Base-by-base conservation (phyloP, 176 grass and related monocot species). In the Juncus inflexus region DNA sequence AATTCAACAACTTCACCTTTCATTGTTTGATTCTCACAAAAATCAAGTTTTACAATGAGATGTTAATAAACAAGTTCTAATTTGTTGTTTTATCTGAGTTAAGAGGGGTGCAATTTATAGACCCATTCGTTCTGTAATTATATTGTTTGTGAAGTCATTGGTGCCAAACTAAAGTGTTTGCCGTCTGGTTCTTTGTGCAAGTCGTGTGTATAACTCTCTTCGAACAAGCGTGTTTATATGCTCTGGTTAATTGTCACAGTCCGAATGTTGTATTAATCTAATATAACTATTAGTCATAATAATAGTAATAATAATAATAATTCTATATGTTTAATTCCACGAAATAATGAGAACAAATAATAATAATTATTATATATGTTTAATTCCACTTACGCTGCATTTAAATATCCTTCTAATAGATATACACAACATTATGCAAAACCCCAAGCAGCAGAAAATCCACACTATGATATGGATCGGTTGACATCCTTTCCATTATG, bases 1-100 rank as follows among this genome's bases (percentile, higher is more conserved):
- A 80, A 56, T 64, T 79, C 83, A 1, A 19, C 53, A 16, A 40
- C 75, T 67, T 50, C 80, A 35, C 82, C 59, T 83, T 71, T 71
- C 68, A 71, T 71, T 71, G 40, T 58, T 12, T 3, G 15, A 2
- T 9, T 49, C 10, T 4, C 11, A 13, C 38, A 36, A 40, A 35
- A 10, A 67, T 28, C 35, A 15, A 71, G 35, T 47, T 39, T 71
- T 12, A 58, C 57, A 59, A 52, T 57, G 19, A 28, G 19, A 28
- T 28, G 19, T 28, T 28, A 36, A 40, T 28, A 28, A 28, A 28
- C 19, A 28, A 28, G 55, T 69, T 54, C 5, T 56, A 7, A 7
- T 35, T 52, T 56, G 37, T 45, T 7, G 3, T 64, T 45, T 13
- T 41, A 50, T 69, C 3, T 57, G 14, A 70, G 68, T 55, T 42